Base-by-base conservation (phyloP, 345 rosid species). In the Moricandia arvensis region DNA sequence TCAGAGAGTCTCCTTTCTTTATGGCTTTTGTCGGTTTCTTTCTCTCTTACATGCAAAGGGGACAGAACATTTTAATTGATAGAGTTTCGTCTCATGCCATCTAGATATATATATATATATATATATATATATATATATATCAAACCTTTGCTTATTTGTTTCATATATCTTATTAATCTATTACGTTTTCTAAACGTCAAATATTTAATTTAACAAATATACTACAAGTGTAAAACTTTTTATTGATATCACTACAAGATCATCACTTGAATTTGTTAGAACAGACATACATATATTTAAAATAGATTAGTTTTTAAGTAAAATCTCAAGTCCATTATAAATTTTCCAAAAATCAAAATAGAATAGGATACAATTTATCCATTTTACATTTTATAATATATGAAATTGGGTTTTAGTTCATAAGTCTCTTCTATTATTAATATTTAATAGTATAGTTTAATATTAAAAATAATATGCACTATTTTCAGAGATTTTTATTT, bases 1-100 rank as follows among this genome's bases (percentile, higher is more conserved):
- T 41, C 24, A 45, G 49, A 64, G 72, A 70, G 67, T 65, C 76
- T 66, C 76, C 72, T 45, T 24, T 71, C 68, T 77, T 71, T 82
- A 75, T 43, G 83, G 77, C 62, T 81, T 79, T 57, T 70, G 76
- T 67, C 72, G 53, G 45, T 67, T 31, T 72, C 57, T 69, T 67
- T 75, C 74, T 62, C 62, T 65, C 76, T 55, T 55, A 55, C 68
- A 64, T 78, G 77, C 79, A 80, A 72, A 76, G 69, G 68, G 71
- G 66, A 77, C 80, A 77, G 26, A 65, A 27, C 68, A 66, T 65
- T 71, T 70, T 21, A 59, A 59, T 66, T 64, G 27, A 34, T 77
- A 65, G 55, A 76, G 37, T 61, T 72, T 61, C 45, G n/a, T 45
- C 59, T 59, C 17, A 71, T 57, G 71, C 24, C 24, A 21, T 21